Evolutionary conservation across 1,139 yeast species (phyloP).

Genomic region (Lodderomyces metapsilosis): DNA sequence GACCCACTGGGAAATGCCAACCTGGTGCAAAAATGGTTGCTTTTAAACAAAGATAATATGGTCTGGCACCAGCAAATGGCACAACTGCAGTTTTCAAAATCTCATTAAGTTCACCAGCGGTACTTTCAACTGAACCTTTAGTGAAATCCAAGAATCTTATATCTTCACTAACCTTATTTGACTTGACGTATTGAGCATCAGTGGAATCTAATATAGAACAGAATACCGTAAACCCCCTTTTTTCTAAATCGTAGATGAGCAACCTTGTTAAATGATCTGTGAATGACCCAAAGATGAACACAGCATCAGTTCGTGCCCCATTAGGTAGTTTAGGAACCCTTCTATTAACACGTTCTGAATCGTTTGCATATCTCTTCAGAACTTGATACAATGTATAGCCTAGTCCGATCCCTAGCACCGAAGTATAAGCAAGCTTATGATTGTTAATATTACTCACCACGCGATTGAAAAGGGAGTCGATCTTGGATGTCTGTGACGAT

Average conservation of each 20-base stretch:
- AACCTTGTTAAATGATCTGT: conserved; percentile 71
- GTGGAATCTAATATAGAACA: conserved; percentile 66
- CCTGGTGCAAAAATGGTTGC: conserved; percentile 66
- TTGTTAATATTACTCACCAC: conserved; percentile 7
- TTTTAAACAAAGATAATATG: conserved; percentile 52
- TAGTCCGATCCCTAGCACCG: conserved; percentile 30
- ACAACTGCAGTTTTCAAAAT: conserved; percentile 38
- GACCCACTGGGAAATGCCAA: conserved; percentile 66
- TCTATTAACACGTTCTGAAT: conserved; percentile 29
- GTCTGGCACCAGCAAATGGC: conserved; percentile 52
- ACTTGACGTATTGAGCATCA: conserved; percentile 58
- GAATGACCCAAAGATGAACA: conserved; percentile 74
- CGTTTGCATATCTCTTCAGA: background rate
- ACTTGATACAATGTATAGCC: conserved; percentile 20
- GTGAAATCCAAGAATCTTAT: conserved; percentile 43
- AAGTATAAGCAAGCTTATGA: conserved; percentile 17
- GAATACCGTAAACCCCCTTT: conserved; percentile 78
- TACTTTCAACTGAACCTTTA: conserved; percentile 29
- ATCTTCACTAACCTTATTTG: conserved; percentile 55
- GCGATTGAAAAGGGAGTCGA: conserved; percentile 9
- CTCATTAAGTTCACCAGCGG: conserved; percentile 37
- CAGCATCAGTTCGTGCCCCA: conserved; percentile 75
- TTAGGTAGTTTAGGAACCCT: conserved; percentile 62
- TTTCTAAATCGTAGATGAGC: conserved; percentile 70
- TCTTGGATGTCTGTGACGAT: background rate